Evolutionary conservation across 495 filamentous ascomycete species (phyloP), one percentile per base, ranked within the genome.

Genomic region (Annulohypoxylon moriforme): DNA sequence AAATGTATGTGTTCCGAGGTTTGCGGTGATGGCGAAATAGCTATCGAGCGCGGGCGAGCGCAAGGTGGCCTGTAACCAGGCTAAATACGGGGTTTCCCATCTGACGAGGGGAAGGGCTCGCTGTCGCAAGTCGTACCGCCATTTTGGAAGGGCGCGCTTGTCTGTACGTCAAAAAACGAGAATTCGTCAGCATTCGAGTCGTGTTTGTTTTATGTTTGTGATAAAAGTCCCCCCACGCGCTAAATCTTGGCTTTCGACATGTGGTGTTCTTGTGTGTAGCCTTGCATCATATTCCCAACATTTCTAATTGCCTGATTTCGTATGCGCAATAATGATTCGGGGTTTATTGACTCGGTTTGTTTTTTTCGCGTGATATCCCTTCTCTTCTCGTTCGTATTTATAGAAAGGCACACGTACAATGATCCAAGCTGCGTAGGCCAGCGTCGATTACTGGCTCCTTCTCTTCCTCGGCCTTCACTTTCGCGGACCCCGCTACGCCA

Each of bases 1-100:
- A 84, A 97, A 98, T 1, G 96, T 99, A 81, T 99, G 96, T 4
- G 96, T 99, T 31, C 96, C 96, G 42, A 98, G 90, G 80, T 98
- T 99, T 70, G 96, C 96, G 1, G 95, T 97, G 69, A 96, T 91
- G 13, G 95, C 94, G 76, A 99, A 99, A 81, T 97, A 99, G 25
- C 93, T 92, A 80, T 99, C 96, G 62, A 98, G 89, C 3, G 91
- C 82, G 1, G 93, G 93, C 11, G 92, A 91, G 74, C 93, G 89
- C 69, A 92, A 80, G 76, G 85, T 88, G 72, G 89, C 86, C 85
- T 99, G 96, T 71, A 94, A 79, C 80, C 85, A 89, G 24, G 96
- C 96, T 1, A 99, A 88, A 79, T 97, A 95, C 1, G 94, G 95
- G 1, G 96, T 99, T 82, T 99, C 96, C 91, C 90, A 95, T 78